Evolutionary conservation across 2,329 filamentous ascomycete genomes (phyloP), one percentile per base, ranked within the genome.

Genomic region (Dactylellina drechsleri): DNA sequence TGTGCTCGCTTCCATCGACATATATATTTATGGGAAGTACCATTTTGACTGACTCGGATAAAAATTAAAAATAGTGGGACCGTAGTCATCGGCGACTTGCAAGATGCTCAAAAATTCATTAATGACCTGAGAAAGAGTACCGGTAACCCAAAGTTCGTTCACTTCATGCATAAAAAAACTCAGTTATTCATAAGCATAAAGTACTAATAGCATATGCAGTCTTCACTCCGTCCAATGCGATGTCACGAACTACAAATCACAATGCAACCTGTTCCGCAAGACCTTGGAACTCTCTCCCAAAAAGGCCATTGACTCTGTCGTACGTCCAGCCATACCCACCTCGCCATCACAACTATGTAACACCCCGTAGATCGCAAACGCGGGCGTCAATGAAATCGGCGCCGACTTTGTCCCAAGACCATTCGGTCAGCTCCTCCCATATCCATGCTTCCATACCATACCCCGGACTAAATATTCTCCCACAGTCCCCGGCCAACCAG

Each of bases 31-130:
- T 3, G 7, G 7, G 3, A 4, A 28, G 7, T 28, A 28, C 26
- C 26, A 28, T 7, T 23, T 53, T 64, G 40, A 75, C 59, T 47
- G 12, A 28, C 26, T 4, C 7, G 26, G 3, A 28, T 28, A 28
- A 26, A 47, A 36, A n/a, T n/a, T 60, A 54, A 20, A 43, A 20
- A 52, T 50, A 79, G 78, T 18, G 88, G 89, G 0, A 85, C 87
- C 77, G 82, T 91, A 54, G 83, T 90, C 77, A 83, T 91, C 45
- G 89, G 88, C 49, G 89, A 91, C 80, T 82, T 91, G 78, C 86
- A 87, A 79, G 83, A 85, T 67, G 89, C 88, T 23, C 84, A 87
- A 77, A 80, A 82, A 20, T 83, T 91, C 23, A 85, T 87, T 7
- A 84, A 85, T 12, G 82, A 85, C 28, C 81, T 90, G 45, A 84